These are phyloP conservation scores for Saccharomycopsis fermentans DNA, from an alignment of 805 yeast species.

Conservation along the genomic window DNA sequence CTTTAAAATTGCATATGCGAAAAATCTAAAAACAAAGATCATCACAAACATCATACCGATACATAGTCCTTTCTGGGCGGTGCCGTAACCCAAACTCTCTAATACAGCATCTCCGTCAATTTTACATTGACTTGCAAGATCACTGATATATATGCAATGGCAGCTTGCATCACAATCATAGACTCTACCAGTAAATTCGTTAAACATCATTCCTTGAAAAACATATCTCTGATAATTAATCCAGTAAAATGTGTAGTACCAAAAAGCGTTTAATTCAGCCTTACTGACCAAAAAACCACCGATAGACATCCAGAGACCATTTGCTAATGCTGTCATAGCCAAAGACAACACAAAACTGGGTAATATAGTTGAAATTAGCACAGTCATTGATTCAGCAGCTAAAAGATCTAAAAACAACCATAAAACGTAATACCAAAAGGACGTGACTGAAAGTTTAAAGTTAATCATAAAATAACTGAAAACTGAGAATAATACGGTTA, in stretches of 20 bases:
- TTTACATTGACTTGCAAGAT: conserved; percentile 25
- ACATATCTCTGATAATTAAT: conserved; percentile 26
- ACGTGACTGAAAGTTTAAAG: conserved; percentile 25
- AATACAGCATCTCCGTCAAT: conserved; percentile 29
- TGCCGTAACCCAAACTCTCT: conserved; percentile 25
- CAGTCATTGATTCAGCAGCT: conserved; percentile 34
- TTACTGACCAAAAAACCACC: conserved; percentile 32
- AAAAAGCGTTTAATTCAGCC: conserved; percentile 28
- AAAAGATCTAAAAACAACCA: conserved; percentile 31
- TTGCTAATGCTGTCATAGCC: conserved; percentile 32
- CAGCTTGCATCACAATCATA: conserved; percentile 27
- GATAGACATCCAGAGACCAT: conserved; percentile 36
- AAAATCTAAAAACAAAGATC: conserved; percentile 25
- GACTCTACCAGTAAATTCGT: conserved; percentile 26
- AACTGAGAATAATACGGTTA: conserved; percentile 26
- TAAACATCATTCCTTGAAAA: conserved; percentile 36
- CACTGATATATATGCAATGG: conserved; percentile 28
- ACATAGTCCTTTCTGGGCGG: conserved; percentile 27
- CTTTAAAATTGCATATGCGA: conserved; percentile 21
- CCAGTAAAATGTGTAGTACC: conserved; percentile 31
- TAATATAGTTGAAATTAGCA: conserved; percentile 26
- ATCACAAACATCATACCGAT: conserved; percentile 27
- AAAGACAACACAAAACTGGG: conserved; percentile 31
- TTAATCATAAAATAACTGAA: conserved; percentile 29
- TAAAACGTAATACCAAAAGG: conserved; percentile 28